Percentiles rank a stretch among this genome's conserved stretches.
Conservation (phyloP, 2,329 filamentous ascomycete genomes). For the Cercospora berteroae region DNA sequence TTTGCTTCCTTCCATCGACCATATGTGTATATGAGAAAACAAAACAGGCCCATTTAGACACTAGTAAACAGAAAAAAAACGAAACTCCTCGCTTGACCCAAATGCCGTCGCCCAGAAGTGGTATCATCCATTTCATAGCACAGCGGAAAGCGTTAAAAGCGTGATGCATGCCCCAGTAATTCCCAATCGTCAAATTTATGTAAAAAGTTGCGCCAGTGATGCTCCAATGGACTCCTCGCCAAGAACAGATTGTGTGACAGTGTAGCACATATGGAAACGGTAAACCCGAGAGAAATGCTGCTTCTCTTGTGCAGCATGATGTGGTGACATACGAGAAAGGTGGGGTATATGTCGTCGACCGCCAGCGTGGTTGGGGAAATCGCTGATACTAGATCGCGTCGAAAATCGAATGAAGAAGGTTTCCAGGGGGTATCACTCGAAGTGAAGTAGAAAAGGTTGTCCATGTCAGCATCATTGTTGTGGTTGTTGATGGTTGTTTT, state of each 20-base stretch:
- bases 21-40: neutral
- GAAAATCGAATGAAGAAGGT: slow-evolving; percentile 12
- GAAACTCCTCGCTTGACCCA: slow-evolving; percentile 18
- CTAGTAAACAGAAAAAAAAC: slow-evolving; percentile 10
- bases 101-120: slow-evolving; percentile 19
- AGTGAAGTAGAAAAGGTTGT: slow-evolving; percentile 9
- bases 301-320: neutral
- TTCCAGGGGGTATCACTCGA: slow-evolving; percentile 1
- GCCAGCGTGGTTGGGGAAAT: slow-evolving; percentile 7
- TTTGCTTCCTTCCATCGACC: neutral
- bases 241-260: slow-evolving; percentile 1
- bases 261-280: slow-evolving; percentile 14
- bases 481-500: slow-evolving; percentile 34
- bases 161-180: slow-evolving; percentile 21
- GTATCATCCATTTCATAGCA: slow-evolving; percentile 15
- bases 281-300: neutral
- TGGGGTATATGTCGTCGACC: slow-evolving; percentile 8
- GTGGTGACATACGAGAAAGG: slow-evolving; percentile 18
- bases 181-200: neutral
- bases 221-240: slow-evolving; percentile 19
- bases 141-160: slow-evolving; percentile 22
- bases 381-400: slow-evolving; percentile 31
- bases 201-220: neutral
- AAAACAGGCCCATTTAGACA: slow-evolving; percentile 14
- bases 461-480: slow-evolving; percentile 2